Evolutionary conservation across 306 rosid species (phyloP), one percentile per base, ranked within the genome.

Genomic region (Sechiopsis laciniata): DNA sequence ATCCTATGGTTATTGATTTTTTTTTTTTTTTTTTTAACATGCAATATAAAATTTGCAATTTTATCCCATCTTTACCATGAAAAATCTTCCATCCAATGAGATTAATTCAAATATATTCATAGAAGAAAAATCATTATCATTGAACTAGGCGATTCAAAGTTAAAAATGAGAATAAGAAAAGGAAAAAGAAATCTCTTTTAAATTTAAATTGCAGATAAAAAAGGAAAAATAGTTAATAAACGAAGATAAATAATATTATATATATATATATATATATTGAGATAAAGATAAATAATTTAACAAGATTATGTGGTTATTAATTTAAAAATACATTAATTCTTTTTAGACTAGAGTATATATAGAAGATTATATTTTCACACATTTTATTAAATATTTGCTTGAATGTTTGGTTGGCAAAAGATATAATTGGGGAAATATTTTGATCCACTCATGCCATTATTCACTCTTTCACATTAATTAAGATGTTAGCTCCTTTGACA

Each of bases 371-470:
- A 12, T 11, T 29, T 6, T 6, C 3, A 63, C 8, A 8, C 2
- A 32, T 35, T 63, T 35, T 8, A 63, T 16, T 63, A 32, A 63
- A 40, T 35, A 14, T 62, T 62, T 8, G 48, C 4, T 63, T 32
- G 51, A 63, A 63, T 63, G 51, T 35, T 35, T 16, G 70, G 70
- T 63, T 63, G 70, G 51, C 70, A 32, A 63, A 63, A 35, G 12
- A 61, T 61, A 61, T 61, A 2, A 61, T 61, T 61, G 68, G 46
- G 63, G 68, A 61, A 61, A 61, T 51, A 63, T 35, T 35, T 15
- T 29, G 48, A 21, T 62, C 16, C 12, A 16, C 50, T 32, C 69
- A n/a, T 63, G 48, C 69, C 21, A 63, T 35, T 32, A 63, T 63
- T 64, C 71, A 37, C 51, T 64, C 52, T 37, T 62, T 64, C 1